phyloP scores from a whole-genome alignment of 192 early-diverging fungal genomes.

The Entophlyctis helioformis region DNA sequence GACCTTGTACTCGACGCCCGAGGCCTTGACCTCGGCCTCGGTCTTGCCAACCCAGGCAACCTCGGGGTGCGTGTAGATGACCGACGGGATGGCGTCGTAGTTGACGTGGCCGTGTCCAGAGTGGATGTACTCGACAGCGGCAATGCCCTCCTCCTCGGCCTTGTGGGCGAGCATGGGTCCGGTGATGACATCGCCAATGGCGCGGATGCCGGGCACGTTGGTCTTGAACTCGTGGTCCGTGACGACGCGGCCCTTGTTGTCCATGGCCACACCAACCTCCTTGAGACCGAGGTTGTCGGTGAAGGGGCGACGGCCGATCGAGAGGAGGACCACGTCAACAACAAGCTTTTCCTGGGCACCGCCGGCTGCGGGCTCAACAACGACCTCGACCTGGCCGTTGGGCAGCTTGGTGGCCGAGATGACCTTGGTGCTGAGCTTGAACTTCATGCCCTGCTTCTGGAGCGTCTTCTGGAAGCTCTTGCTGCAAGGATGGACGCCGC shows the following conservation, averaged over 20 bases:
- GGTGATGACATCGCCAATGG: constrained; percentile 93
- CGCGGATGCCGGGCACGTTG: constrained; percentile 73
- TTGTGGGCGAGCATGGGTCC: constrained; percentile 99
- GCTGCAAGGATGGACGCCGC: constrained; percentile 25
- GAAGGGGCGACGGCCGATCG: constrained; percentile 90
- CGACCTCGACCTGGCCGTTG: constrained; percentile 78
- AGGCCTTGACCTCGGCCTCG: constrained; percentile 84
- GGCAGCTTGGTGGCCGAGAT: constrained; percentile 68
- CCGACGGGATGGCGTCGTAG: constrained; percentile 94
- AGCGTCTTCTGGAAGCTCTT: constrained; percentile 86
- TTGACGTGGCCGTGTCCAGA: constrained; percentile 95
- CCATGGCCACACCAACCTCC: constrained; percentile 79
- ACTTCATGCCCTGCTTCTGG: constrained; percentile 93
- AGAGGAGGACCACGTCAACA: constrained; percentile 84
- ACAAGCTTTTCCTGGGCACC: constrained; percentile 61
- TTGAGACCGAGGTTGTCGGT: constrained; percentile 88
- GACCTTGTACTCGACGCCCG: constrained; percentile 75
- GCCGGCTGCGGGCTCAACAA: constrained; percentile 70
- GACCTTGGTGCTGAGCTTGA: constrained; percentile 97
- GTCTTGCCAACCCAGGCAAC: constrained; percentile 98
- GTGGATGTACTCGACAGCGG: constrained; percentile 85
- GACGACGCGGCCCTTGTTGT: constrained; percentile 76
- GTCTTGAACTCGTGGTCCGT: constrained; percentile 81
- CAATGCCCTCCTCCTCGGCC: constrained; percentile 97
- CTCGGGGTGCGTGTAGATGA: constrained; percentile 90